Evolutionary conservation across 2,329 filamentous ascomycete genomes (phyloP), one percentile per base, ranked within the genome.

Genomic region (Lasiodiplodia sp.): DNA sequence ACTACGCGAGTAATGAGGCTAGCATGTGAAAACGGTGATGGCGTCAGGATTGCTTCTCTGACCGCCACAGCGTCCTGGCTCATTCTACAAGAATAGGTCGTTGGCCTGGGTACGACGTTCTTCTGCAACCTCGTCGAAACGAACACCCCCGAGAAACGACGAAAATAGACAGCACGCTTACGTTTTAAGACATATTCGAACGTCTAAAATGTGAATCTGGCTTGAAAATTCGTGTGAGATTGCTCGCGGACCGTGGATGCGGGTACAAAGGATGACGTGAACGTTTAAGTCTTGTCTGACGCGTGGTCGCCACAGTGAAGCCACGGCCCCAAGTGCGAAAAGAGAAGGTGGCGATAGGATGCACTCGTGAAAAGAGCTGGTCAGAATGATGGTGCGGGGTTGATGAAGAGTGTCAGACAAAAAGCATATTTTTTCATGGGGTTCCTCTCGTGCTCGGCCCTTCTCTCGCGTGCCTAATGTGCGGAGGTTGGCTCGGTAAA

Each of bases 131-230:
- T n/a, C 18, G 44, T 47, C 44, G 44, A 47, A 21, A 47, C 44
- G n/a, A 47, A 34, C 7, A 1, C 31, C 31, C 44, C 3, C n/a
- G 18, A 44, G 18, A 44, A 47, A n/a, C 18, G 12, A 47, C 3
- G 8, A 18, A 21, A 47, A 47, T n/a, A 47, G n/a, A n/a, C 28
- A 28, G 28, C 53, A 56, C 4, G 28, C 7, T 2, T 37, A 28
- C 28, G 18, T n/a, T 16, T 8, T n/a, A 28, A 38, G 44, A 58
- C 55, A 67, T 40, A 21, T 37, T 67, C 65, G 34, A 60, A 58
- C 65, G 65, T 67, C 65, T 58, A 44, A 60, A 60, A 47, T 67
- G 25, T 40, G 65, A 67, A 47, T 60, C 55, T 67, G 44, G 65
- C 52, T 67, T 53, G 34, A 38, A 31, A 44, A 44, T 58, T 44